Evolutionary conservation across 495 filamentous ascomycete genomes (phyloP), one percentile per base, ranked within the genome.

Genomic region (Aspergillus leporis): DNA sequence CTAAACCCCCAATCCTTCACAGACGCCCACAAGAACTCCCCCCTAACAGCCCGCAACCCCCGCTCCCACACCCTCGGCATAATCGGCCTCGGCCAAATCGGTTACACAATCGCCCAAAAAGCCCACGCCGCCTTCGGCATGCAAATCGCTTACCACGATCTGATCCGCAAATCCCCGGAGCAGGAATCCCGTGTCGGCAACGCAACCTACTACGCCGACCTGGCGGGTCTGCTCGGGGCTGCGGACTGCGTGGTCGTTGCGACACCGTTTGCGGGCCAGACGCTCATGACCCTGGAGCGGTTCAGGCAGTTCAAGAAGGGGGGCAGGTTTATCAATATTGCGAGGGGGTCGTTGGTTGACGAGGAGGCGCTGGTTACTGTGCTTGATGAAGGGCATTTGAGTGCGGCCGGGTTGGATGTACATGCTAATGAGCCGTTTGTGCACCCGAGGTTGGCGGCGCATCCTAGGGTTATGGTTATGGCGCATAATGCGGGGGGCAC

Each of bases 401-500:
- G 73, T 6, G 78, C 79, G 0, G 84, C 83, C 1, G 88, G 86
- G 14, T 73, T 91, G 61, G 89, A 91, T 63, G 89, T 92, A 51
- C 85, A 90, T 69, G 81, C 76, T 5, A 63, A 79, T 19, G 88
- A 91, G 52, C 72, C 70, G 5, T 49, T 61, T 43, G 69, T 75
- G n/a, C 69, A 70, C 51, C 72, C 84, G 14, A 64, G 79, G 28
- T 68, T 90, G 56, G 72, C 75, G 41, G 61, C 61, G 34, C 78
- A 86, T 74, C 61, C 63, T 53, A 77, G 76, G 55, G 88, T 87
- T 1, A 83, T 87, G 72, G 68, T 90, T 61, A 81, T 87, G 52
- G 79, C 81, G 19, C 88, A 91, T 68, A 90, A 89, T 66, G 90
- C 88, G 8, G 88, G 89, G 10, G 87, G 85, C 4, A 86, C 85